Evolutionary conservation across 2,329 filamentous ascomycete genomes (phyloP).

Genomic region (Didymella segeticola): DNA sequence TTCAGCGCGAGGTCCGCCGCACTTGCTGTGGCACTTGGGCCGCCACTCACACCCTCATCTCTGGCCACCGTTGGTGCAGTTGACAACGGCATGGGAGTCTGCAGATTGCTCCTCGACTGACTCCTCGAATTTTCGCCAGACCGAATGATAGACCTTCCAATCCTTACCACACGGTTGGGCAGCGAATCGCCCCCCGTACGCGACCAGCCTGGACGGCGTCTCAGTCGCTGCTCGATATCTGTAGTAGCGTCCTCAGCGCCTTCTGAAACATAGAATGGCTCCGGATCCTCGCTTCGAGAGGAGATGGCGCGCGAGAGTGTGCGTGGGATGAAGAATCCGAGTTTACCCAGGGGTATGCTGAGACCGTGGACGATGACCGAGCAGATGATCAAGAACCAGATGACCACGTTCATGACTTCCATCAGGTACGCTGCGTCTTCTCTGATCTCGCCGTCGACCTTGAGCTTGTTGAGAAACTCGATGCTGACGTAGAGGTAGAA

Average conservation of each 20-base stretch:
- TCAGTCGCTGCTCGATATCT: constrained; percentile 32
- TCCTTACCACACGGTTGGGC: constrained; percentile 41
- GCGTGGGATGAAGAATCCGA: constrained; percentile 67
- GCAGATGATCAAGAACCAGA: constrained; percentile 87
- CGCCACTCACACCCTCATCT: constrained; percentile 5
- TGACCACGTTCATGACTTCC: constrained; percentile 73
- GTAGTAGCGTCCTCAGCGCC: constrained; percentile 23
- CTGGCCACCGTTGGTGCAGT: constrained; percentile 12
- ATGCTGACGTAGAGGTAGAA: constrained; percentile 86
- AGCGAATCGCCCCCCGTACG: constrained; percentile 30
- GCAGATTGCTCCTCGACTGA: constrained; percentile 14
- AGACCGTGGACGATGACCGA: constrained; percentile 86
- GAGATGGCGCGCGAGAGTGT: constrained; percentile 63
- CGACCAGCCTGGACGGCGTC: constrained; percentile 32
- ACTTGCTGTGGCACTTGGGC: background rate
- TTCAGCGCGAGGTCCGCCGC: constrained; percentile 14
- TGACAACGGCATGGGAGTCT: constrained; percentile 14
- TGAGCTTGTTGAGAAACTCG: constrained; percentile 71
- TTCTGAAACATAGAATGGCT: constrained; percentile 40
- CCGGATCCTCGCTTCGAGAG: constrained; percentile 22
- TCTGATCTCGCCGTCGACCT: constrained; percentile 65
- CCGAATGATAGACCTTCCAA: constrained; percentile 45
- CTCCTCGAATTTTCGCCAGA: constrained; percentile 22
- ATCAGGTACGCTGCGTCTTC: constrained; percentile 70
- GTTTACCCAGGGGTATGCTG: constrained; percentile 77